These are phyloP conservation scores for Solanum dulcamara DNA, from an alignment of 257 asterid genomes.

Conservation along the genomic window DNA sequence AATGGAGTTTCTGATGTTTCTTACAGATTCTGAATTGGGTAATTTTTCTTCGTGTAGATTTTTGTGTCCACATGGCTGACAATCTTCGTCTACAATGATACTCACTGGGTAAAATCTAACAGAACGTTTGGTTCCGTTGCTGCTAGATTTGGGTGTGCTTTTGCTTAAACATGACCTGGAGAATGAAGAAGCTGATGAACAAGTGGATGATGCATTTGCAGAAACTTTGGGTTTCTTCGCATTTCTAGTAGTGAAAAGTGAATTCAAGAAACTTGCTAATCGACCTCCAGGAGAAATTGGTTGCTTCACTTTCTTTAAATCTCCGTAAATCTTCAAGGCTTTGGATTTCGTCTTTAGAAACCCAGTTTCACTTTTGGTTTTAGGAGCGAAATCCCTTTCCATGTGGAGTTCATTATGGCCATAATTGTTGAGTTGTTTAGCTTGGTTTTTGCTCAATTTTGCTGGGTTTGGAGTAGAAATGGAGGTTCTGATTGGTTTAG, in stretches of 20 bases:
- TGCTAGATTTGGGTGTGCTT: conserved; percentile 33
- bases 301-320: conserved; percentile 75
- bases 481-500: conserved; percentile 56
- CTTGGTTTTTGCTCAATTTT: conserved; percentile 2
- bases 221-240: conserved; percentile 46
- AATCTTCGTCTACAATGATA: conserved; percentile 57
- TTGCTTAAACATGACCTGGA: conserved; percentile 87
- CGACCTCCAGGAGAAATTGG: conserved; percentile 83
- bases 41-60: conserved; percentile 15
- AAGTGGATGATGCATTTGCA: conserved; percentile 37
- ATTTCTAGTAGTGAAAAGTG: conserved; percentile 56
- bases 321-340: conserved; percentile 71
- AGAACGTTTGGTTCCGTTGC: conserved; percentile 40
- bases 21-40: neutral
- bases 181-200: conserved; percentile 86
- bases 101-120: conserved; percentile 73
- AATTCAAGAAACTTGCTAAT: conserved; percentile 63
- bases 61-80: conserved; percentile 55
- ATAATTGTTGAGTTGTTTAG: neutral
- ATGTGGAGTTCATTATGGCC: neutral
- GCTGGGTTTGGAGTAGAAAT: conserved; percentile 9
- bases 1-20: conserved; percentile 11
- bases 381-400: conserved; percentile 7
- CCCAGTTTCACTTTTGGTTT: conserved; percentile 40
- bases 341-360: conserved; percentile 52